phyloP scores from a whole-genome alignment of 495 filamentous ascomycete species.

The Cercophora newfieldiana region DNA sequence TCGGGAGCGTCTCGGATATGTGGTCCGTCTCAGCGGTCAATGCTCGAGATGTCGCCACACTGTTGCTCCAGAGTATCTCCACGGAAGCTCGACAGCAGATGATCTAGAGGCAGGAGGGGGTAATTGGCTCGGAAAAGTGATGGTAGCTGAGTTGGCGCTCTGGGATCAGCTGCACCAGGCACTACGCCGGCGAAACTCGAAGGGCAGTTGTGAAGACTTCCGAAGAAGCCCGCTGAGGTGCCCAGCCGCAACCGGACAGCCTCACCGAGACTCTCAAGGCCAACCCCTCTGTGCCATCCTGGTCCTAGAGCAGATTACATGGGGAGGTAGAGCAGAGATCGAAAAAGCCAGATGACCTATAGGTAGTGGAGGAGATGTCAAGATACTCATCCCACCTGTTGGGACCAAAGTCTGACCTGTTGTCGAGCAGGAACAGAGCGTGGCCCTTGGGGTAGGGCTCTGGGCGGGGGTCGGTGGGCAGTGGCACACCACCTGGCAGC shows the following conservation, averaged over 20 bases:
- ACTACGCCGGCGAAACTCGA: constrained; percentile 15
- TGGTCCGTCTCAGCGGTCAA: too few species aligned
- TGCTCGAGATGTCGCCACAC: constrained; percentile 68
- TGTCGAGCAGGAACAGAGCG: constrained; percentile 76
- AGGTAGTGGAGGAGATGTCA: too few species aligned
- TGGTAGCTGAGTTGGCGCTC: constrained; percentile 13
- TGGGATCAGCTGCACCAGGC: constrained; percentile 22
- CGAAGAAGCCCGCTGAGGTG: too few species aligned
- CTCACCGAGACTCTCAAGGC: too few species aligned
- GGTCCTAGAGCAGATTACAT: too few species aligned
- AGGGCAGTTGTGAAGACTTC: too few species aligned
- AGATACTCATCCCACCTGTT: constrained; percentile 80
- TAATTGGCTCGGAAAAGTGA: background rate
- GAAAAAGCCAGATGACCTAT: too few species aligned
- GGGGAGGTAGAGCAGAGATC: too few species aligned
- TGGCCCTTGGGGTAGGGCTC: constrained; percentile 70
- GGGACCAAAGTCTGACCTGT: constrained; percentile 73
- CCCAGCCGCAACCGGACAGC: too few species aligned
- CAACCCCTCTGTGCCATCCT: too few species aligned
- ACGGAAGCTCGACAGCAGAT: constrained; percentile 88
- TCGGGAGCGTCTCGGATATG: too few species aligned
- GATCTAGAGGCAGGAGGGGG: constrained; percentile 47
- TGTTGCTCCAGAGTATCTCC: constrained; percentile 75
- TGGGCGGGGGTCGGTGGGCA: constrained; percentile 65
- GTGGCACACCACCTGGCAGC: too few species aligned